Evolutionary conservation across 345 rosid species (phyloP), one percentile per base, ranked within the genome.

Genomic region (Abelmoschus esculentus): DNA sequence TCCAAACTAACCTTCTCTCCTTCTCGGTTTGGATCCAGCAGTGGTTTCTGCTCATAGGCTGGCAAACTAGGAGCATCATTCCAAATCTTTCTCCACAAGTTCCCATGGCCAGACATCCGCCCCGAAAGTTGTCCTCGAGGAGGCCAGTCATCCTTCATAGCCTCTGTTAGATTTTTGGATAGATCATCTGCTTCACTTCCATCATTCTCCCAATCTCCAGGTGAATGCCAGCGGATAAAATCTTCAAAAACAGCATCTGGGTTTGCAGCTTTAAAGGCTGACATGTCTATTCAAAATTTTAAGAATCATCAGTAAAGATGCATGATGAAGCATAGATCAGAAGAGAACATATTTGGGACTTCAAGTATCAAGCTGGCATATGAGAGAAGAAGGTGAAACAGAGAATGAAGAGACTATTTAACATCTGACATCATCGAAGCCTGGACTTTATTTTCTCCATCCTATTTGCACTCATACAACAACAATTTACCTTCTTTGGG

Each of bases 251-350:
- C 80, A 62, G 96, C 93, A 76, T 87, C 88, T 57, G 97, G 93
- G 78, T 95, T 95, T 76, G 98, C 98, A 53, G 99, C 99, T 90
- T 95, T 90, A 82, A 95, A 95, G 77, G 97, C 98, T 46, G 98
- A 90, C 98, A 92, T 95, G 78, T 95, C 99, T 92, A 74, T 64
- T 74, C 67, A 79, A 58, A 56, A 53, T 62, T 70, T 26, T 22
- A 47, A 56, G 60, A 15, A 56, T 72, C 11, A 54, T 58, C 36
- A 32, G 36, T 38, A 36, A 8, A 50, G 55, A 67, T 22, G 50
- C 7, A 22, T 22, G 22, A 26, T 56, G 14, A 56, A 56, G 60
- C 15, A 56, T 56, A 55, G 59, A 22, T 3, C 14, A 69, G 44
- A 13, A 5, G 11, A 72, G 19, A 3, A 19, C 47, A 55, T n/a